These are phyloP conservation scores for Xylariaceae sp. DNA, from an alignment of 2,329 filamentous ascomycete genomes.

Conservation along the genomic window DNA sequence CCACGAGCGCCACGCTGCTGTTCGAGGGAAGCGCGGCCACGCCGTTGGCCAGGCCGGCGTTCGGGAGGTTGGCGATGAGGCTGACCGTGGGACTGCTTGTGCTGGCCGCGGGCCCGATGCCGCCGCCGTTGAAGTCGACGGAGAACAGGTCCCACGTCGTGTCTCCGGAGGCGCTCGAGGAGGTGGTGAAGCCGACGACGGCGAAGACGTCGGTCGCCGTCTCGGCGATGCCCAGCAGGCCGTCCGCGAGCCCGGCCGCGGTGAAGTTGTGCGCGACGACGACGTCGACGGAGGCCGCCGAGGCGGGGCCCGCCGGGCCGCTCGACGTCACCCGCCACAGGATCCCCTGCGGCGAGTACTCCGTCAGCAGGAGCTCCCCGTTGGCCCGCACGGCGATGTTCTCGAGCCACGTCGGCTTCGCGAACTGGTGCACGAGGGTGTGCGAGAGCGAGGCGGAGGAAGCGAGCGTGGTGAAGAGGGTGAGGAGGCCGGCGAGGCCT, in stretches of 20 bases:
- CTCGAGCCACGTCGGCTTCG: conserved; percentile 1
- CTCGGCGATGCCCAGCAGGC: conserved; percentile 3
- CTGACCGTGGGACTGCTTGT: conserved; percentile 6
- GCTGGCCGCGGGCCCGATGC: background rate
- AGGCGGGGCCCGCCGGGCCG: background rate
- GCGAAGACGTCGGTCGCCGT: conserved; percentile 1
- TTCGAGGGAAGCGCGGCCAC: conserved; percentile 13
- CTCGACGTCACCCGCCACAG: background rate
- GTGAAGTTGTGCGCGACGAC: background rate
- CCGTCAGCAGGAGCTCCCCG: conserved; percentile 2
- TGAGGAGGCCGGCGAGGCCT: too few relatives aligned
- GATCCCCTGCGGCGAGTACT: background rate
- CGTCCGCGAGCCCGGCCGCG: background rate
- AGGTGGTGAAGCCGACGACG: conserved; percentile 1
- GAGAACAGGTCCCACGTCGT: background rate
- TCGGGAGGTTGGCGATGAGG: conserved; percentile 10
- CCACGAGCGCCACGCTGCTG: conserved; percentile 15
- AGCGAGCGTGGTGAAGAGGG: too few relatives aligned
- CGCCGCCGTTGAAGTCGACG: background rate
- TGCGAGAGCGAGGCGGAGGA: too few relatives aligned
- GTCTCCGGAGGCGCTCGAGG: background rate
- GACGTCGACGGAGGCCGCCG: background rate
- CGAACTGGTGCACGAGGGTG: background rate
- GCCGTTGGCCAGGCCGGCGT: conserved; percentile 18
- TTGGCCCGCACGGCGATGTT: conserved; percentile 3